phyloP scores from a whole-genome alignment of 768 basidiomycete genomes.

The Auriscalpium orientale region DNA sequence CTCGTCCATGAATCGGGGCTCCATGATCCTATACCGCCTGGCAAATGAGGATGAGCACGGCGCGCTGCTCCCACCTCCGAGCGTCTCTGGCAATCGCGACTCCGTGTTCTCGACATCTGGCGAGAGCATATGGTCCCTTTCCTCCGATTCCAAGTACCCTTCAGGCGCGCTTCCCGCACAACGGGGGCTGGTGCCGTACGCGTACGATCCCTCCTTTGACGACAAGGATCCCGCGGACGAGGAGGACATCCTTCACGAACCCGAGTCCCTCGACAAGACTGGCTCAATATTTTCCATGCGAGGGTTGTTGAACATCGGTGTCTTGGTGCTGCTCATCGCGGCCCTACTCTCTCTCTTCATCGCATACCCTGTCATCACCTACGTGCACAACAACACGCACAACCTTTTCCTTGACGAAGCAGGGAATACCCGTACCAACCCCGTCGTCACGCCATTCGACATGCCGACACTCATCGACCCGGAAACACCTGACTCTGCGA shows the following conservation, averaged over 20 bases:
- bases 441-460: constrained; percentile 33
- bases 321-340: constrained; percentile 54
- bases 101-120: constrained; percentile 46
- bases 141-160: constrained; percentile 63
- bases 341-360: constrained; percentile 71
- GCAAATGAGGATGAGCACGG: constrained; percentile 29
- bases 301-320: constrained; percentile 61
- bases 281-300: constrained; percentile 31
- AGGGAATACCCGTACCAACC: constrained; percentile 61
- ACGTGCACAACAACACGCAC: constrained; percentile 32
- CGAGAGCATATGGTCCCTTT: constrained; percentile 42
- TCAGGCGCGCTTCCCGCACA: constrained; percentile 23
- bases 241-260: constrained; percentile 73
- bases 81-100: constrained; percentile 22
- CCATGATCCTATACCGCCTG: constrained; percentile 64
- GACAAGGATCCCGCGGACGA: constrained; percentile 51
- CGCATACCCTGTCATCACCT: constrained; percentile 68
- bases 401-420: constrained; percentile 36
- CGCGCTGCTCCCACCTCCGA: constrained; percentile 27
- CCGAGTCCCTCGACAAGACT: constrained; percentile 32
- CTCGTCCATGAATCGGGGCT: constrained; percentile 32
- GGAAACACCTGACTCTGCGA: constrained; percentile 55
- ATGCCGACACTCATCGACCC: constrained; percentile 62
- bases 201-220: constrained; percentile 59
- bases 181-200: constrained; percentile 54